Conservation (phyloP, 257 asterid species). For the Haberlea rhodopensis region DNA sequence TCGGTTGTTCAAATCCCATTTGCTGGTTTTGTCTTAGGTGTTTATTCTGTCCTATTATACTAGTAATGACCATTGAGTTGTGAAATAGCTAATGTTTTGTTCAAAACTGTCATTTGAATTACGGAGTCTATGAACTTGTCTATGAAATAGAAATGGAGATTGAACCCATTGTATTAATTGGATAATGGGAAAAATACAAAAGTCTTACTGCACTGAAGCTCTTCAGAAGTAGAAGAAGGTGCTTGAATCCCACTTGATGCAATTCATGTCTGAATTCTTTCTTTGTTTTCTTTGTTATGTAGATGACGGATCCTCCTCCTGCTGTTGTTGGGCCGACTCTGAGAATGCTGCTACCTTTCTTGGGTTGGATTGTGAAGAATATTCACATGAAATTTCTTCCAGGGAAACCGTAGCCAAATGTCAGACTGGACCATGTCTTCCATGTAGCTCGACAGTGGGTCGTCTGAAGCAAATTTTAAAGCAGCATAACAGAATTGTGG, state of each 20-base stretch:
- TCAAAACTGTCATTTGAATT: neutral
- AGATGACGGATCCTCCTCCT: constrained; percentile 79
- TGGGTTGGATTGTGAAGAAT: constrained; percentile 36
- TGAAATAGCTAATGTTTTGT: neutral
- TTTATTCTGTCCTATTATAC: constrained; percentile 23
- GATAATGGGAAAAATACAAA: neutral
- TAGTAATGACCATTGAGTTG: neutral
- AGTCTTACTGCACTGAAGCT: neutral
- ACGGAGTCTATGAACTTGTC: neutral
- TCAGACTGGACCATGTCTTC: constrained; percentile 19
- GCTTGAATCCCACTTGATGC: neutral
- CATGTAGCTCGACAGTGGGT: constrained; percentile 21
- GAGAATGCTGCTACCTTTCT: constrained; percentile 65
- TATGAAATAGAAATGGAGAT: too few relatives aligned
- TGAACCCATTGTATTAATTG: neutral
- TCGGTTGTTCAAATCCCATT: constrained; percentile 47
- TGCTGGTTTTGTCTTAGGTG: constrained; percentile 85
- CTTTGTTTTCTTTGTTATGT: constrained; percentile 23
- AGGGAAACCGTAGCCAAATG: constrained; percentile 24
- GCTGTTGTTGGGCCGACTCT: constrained; percentile 76
- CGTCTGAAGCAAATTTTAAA: constrained; percentile 41
- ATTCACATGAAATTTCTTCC: constrained; percentile 16
- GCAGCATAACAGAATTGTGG: constrained; percentile 45
- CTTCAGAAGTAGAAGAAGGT: neutral
- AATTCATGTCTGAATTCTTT: neutral